These are phyloP conservation scores for Venturia aucupariae DNA, from an alignment of 2,329 filamentous ascomycete genomes.

Conservation along the genomic window DNA sequence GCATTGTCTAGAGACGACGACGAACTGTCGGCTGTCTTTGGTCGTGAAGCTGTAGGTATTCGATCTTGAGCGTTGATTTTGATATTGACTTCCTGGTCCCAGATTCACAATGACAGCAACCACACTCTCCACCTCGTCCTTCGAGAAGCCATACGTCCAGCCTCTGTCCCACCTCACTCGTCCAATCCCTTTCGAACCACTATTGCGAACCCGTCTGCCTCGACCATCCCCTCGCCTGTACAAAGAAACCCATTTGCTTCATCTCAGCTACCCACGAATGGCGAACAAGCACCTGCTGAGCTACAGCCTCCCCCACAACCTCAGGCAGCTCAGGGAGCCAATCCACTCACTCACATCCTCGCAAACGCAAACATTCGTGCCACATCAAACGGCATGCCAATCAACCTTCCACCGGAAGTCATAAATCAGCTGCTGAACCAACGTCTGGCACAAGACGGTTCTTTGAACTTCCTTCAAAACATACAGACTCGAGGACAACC, in stretches of 20 bases:
- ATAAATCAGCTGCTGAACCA: slow-evolving; percentile 15
- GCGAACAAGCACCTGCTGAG: slow-evolving; percentile 16
- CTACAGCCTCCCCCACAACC: slow-evolving; percentile 18
- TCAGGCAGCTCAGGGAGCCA: background rate
- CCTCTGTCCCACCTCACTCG: background rate
- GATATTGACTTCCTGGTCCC: background rate
- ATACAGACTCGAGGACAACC: background rate
- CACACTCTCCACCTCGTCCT: slow-evolving; percentile 32
- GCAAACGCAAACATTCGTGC: slow-evolving; percentile 10
- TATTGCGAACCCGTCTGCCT: slow-evolving; percentile 1
- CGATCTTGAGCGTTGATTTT: background rate
- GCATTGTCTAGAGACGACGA: slow-evolving; percentile 41
- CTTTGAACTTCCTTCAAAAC: slow-evolving; percentile 5
- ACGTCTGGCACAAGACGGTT: slow-evolving; percentile 10
- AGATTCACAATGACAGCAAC: slow-evolving; percentile 28
- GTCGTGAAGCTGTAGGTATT: slow-evolving; percentile 18
- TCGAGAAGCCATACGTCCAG: slow-evolving; percentile 22
- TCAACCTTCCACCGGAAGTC: slow-evolving; percentile 11
- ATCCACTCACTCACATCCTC: slow-evolving; percentile 6
- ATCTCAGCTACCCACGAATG: slow-evolving; percentile 15
- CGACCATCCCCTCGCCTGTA: background rate
- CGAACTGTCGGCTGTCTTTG: slow-evolving; percentile 42
- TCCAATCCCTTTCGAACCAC: background rate
- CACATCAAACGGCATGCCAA: slow-evolving; percentile 10
- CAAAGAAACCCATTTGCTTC: slow-evolving; percentile 12